These are phyloP conservation scores for Rhipidocladum racemiflorum DNA, from an alignment of 176 grass and related monocot species.

Conservation along the genomic window DNA sequence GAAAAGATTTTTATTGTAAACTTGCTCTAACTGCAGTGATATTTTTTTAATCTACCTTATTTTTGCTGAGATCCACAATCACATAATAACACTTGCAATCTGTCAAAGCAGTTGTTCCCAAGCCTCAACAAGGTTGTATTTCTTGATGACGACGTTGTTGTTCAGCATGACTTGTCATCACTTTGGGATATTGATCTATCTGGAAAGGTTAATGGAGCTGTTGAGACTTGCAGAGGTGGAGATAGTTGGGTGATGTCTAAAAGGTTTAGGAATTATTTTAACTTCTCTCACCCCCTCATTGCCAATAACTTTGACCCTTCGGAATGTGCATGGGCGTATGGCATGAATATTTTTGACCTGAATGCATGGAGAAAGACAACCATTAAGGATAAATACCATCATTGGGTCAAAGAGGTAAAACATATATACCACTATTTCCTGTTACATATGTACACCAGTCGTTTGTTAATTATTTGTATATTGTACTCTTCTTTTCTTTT, in stretches of 20 bases:
- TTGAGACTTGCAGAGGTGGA: constrained; percentile 85
- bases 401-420: constrained; percentile 93
- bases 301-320: constrained; percentile 70
- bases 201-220: constrained; percentile 95
- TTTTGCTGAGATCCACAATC: constrained; percentile 20
- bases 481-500: not conserved
- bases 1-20: not conserved
- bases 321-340: constrained; percentile 97
- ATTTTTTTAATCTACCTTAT: constrained; percentile 5
- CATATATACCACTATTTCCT: not conserved
- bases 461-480: not conserved
- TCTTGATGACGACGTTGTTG: constrained; percentile 91
- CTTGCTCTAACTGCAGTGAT: not conserved
- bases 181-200: constrained; percentile 85
- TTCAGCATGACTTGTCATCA: constrained; percentile 69
- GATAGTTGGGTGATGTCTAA: constrained; percentile 96
- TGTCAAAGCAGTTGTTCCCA: constrained; percentile 81
- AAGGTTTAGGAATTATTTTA: constrained; percentile 93
- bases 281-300: constrained; percentile 89
- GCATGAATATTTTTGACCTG: constrained; percentile 96
- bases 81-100: constrained; percentile 23
- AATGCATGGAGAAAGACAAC: constrained; percentile 85
- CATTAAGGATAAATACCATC: constrained; percentile 86
- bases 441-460: not conserved
- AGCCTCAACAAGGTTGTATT: constrained; percentile 89